These are phyloP conservation scores for Saturnispora sekii DNA, from an alignment of 805 yeast genomes.

Conservation along the genomic window DNA sequence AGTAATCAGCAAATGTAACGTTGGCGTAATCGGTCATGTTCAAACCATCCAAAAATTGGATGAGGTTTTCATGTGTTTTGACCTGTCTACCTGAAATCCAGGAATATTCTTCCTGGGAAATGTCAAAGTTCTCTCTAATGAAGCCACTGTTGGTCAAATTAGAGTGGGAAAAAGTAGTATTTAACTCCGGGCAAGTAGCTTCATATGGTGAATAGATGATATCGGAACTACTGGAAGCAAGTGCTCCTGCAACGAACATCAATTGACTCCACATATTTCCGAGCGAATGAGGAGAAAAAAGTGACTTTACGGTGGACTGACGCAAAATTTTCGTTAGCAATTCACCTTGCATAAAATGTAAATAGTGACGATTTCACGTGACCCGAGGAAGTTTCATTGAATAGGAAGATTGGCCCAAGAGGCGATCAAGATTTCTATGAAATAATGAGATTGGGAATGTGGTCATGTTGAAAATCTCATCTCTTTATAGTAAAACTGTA, in stretches of 20 bases:
- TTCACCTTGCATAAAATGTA: background rate
- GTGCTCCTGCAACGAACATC: background rate
- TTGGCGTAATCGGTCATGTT: conserved; percentile 36
- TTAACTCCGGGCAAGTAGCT: conserved; percentile 36
- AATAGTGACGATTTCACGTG: background rate
- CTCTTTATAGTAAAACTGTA: background rate
- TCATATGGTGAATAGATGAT: conserved; percentile 43
- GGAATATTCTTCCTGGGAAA: conserved; percentile 38
- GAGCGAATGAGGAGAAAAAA: background rate
- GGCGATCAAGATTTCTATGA: too few species aligned
- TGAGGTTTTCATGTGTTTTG: conserved; percentile 33
- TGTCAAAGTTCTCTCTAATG: conserved; percentile 34
- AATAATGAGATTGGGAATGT: background rate
- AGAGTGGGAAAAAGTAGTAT: conserved; percentile 11
- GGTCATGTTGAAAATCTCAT: background rate
- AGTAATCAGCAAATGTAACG: conserved; percentile 29
- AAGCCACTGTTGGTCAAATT: conserved; percentile 13
- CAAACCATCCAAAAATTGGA: conserved; percentile 35
- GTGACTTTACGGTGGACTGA: background rate
- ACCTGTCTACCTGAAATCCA: conserved; percentile 43
- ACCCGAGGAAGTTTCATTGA: too few species aligned
- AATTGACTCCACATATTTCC: background rate
- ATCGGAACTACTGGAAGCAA: conserved; percentile 26
- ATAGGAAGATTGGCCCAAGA: background rate
- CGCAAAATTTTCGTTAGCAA: background rate